Base-by-base conservation (phyloP, 768 basidiomycete genomes). In the Calocybe cyanea region DNA sequence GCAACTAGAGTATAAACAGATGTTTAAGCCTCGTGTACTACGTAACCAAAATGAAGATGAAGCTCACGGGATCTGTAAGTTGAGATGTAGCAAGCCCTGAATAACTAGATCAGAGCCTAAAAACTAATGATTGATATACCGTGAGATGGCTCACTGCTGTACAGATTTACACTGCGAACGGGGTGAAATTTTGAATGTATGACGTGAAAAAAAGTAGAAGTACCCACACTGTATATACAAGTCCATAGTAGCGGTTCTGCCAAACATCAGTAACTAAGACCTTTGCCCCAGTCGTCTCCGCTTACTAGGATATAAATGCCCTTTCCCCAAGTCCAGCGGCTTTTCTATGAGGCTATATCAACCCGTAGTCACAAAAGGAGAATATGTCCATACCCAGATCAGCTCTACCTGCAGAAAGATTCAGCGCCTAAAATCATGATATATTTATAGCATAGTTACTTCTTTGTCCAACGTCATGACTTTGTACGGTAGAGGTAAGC, bases 211-310 rank as follows among this genome's bases (percentile, higher is more conserved):
- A 28, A 28, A 28, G n/a, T n/a, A n/a, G 33, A 24, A 38, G 4
- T 45, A 6, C 78, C 55, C 57, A 83, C 80, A 77, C 49, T 31
- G 75, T 75, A 20, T 69, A 71, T 56, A 64, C 55, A 48, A 81
- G 54, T 11, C 71, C 65, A 59, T 78, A 81, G 57, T 81, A 83
- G 14, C 81, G 77, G 61, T 81, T 81, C 81, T 81, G 50, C 25
- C 9, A 19, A 44, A 31, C 2, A 17, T 41, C n/a, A 48, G 46
- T 31, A 20, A 18, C 17, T 33, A 19, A 15, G 24, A 2, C 2
- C 6, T 7, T 14, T 23, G 7, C 34, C 31, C 15, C 21, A 35
- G n/a, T n/a, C n/a, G n/a, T n/a, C 23, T 21, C 32, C 17, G 36
- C 72, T 53, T 49, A 81, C 80, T 47, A 79, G 30, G 30, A 83